Percentiles rank a stretch among this genome's conserved stretches.
These are phyloP conservation scores for Blastocystis sp. DNA, from an alignment of 352 stramenopile species.

Conservation along the genomic window DNA sequence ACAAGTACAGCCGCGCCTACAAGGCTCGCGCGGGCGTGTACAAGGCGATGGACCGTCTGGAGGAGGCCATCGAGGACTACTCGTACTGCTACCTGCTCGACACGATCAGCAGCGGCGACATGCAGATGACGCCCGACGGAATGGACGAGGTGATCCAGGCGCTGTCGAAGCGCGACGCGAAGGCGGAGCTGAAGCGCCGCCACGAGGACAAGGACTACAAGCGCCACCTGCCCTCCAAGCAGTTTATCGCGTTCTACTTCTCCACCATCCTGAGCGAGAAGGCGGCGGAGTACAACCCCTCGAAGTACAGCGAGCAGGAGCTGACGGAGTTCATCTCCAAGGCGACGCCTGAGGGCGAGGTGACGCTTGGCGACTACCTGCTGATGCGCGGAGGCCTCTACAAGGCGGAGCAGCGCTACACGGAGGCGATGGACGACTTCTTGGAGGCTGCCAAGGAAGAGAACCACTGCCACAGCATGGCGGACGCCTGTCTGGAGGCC, in stretches of 20 bases:
- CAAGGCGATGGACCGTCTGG: not conserved
- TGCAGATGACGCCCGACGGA: constrained; percentile 34
- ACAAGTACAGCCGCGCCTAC: constrained; percentile 62
- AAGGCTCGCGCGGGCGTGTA: constrained; percentile 49
- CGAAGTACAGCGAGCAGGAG: constrained; percentile 26
- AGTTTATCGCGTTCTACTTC: constrained; percentile 72
- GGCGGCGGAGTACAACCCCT: constrained; percentile 15
- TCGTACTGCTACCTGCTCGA: constrained; percentile 68
- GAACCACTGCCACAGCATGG: not conserved
- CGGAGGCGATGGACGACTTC: constrained; percentile 50
- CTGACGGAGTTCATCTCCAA: constrained; percentile 29
- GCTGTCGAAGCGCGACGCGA: constrained; percentile 9
- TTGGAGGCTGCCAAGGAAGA: constrained; percentile 5
- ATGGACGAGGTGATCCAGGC: constrained; percentile 55
- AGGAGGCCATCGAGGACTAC: constrained; percentile 50
- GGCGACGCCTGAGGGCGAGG: not conserved
- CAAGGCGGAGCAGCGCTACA: constrained; percentile 34
- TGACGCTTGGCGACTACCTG: constrained; percentile 25
- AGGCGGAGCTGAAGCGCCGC: constrained; percentile 47
- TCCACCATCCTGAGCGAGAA: constrained; percentile 44
- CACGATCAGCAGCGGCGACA: constrained; percentile 22
- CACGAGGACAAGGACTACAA: not conserved
- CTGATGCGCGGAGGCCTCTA: constrained; percentile 52
- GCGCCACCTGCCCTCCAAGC: constrained; percentile 38
- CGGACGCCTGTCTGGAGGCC: constrained; percentile 15